Evolutionary conservation across 352 stramenopile genomes (phyloP).

Genomic region (Chloridella minuta): DNA sequence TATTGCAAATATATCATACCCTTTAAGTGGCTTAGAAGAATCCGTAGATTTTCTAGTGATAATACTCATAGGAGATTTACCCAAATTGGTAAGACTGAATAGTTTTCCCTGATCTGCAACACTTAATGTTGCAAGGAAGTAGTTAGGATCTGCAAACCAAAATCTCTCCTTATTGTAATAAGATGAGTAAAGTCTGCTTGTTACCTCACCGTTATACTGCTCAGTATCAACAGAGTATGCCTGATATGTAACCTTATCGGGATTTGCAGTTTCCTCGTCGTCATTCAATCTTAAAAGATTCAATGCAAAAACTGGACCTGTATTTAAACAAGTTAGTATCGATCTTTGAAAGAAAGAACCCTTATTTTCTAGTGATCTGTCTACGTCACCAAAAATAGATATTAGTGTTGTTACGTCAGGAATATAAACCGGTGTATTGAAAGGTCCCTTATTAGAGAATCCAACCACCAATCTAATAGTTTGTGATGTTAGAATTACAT

Average conservation of each 20-base stretch:
- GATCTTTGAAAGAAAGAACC: not conserved
- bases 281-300: not conserved
- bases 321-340: too few species aligned
- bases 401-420: not conserved
- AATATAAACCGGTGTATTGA: slow-evolving; percentile 1
- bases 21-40: not conserved
- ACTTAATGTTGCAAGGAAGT: too few species aligned
- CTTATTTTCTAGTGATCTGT: slow-evolving; percentile 9
- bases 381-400: not conserved
- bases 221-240: too few species aligned
- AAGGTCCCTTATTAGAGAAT: not conserved
- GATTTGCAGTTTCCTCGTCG: too few species aligned
- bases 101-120: not conserved
- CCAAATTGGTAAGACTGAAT: not conserved
- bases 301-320: not conserved
- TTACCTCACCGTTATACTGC: too few species aligned
- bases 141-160: too few species aligned
- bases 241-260: too few species aligned
- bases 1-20: not conserved
- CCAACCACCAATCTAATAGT: slow-evolving; percentile 8
- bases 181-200: too few species aligned
- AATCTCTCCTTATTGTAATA: too few species aligned
- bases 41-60: not conserved
- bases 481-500: not conserved
- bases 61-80: not conserved